A percentile compares a stretch with the other conserved stretches of the same genome.
These are phyloP conservation scores for Ustilago nuda DNA, from an alignment of 1,284 basidiomycete genomes.

Conservation along the genomic window DNA sequence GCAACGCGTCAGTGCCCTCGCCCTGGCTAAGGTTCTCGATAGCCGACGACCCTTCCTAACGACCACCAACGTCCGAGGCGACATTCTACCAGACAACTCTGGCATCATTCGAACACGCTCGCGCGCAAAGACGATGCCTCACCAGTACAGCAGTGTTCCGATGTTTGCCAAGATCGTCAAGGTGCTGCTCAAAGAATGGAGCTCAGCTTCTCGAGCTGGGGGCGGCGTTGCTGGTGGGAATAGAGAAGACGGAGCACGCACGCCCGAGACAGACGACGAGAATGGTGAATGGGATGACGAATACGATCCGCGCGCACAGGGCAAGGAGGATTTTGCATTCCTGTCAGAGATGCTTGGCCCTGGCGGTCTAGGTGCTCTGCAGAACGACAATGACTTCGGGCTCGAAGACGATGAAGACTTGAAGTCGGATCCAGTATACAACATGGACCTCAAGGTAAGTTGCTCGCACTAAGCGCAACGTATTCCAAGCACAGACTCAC, in stretches of 20 bases:
- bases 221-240: constrained; percentile 16
- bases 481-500: background rate
- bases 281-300: constrained; percentile 64
- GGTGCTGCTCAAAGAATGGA: constrained; percentile 84
- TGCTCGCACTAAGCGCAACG: background rate
- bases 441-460: constrained; percentile 80
- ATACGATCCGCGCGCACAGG: constrained; percentile 69
- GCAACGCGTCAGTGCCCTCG: constrained; percentile 75
- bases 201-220: constrained; percentile 70
- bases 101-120: constrained; percentile 91
- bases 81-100: constrained; percentile 75
- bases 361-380: constrained; percentile 74
- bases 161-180: constrained; percentile 94
- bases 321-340: constrained; percentile 72
- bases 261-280: constrained; percentile 57
- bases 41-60: constrained; percentile 77
- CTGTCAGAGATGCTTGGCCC: constrained; percentile 72
- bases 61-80: constrained; percentile 85
- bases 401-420: constrained; percentile 80
- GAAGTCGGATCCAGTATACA: constrained; percentile 84
- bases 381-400: constrained; percentile 72
- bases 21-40: constrained; percentile 80
- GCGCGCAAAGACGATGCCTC: constrained; percentile 77
- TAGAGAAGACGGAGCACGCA: constrained; percentile 30
- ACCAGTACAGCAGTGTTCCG: constrained; percentile 82